phyloP scores from a whole-genome alignment of 139 green algal species.

The Chlamydomonas schloesseri region DNA sequence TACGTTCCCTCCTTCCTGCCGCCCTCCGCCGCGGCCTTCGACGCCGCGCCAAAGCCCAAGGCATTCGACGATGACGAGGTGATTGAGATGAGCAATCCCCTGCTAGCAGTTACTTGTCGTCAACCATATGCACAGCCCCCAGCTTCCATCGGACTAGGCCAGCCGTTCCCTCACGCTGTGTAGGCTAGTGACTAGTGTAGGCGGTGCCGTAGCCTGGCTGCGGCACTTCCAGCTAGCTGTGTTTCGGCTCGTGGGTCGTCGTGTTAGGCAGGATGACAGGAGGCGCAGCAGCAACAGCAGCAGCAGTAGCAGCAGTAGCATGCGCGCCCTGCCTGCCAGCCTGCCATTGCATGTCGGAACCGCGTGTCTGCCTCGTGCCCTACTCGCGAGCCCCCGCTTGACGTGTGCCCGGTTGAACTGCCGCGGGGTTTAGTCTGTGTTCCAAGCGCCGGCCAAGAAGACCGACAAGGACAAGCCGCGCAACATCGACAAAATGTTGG shows the following conservation, averaged over 20 bases:
- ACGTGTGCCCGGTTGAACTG: too few species aligned
- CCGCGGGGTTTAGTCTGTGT: constrained; percentile 53
- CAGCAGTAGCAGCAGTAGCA: too few species aligned
- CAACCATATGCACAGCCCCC: too few species aligned
- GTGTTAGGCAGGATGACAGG: too few species aligned
- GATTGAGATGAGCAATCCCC: constrained; percentile 1
- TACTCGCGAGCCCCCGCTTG: too few species aligned
- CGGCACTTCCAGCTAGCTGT: too few species aligned
- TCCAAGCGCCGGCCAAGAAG: constrained; percentile 64
- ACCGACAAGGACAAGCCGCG: constrained; percentile 75
- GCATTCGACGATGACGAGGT: constrained; percentile 49
- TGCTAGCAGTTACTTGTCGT: neutral
- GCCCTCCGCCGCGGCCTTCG: constrained; percentile 51
- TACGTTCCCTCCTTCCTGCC: constrained; percentile 88
- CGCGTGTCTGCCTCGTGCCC: constrained; percentile 5
- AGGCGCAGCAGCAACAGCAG: neutral
- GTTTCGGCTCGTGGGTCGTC: too few species aligned
- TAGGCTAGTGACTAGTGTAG: too few species aligned
- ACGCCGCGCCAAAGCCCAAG: constrained; percentile 52
- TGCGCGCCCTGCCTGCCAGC: neutral
- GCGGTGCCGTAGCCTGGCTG: too few species aligned
- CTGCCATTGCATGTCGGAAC: neutral
- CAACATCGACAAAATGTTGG: constrained; percentile 93
- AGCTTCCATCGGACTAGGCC: too few species aligned
- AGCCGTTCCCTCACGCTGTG: too few species aligned